Base-by-base conservation (phyloP, 169 alveolate genomes). In the Eimeria necatrix region DNA sequence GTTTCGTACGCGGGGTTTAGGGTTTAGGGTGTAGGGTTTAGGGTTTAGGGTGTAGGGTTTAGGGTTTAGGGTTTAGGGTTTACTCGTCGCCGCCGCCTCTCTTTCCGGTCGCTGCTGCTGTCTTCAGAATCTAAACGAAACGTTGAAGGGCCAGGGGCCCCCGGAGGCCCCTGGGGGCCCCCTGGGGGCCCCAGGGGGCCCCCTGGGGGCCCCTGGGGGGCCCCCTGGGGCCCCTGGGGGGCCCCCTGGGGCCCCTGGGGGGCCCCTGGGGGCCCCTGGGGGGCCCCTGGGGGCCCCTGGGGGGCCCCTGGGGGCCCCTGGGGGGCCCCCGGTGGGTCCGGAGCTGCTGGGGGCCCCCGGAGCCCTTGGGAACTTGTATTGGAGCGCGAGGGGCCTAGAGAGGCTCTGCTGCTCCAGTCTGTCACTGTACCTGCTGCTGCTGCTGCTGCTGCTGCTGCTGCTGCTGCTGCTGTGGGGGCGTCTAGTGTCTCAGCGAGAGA, bases 71-170 rank as follows among this genome's bases (percentile, higher is more conserved):
- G 64, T 56, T 56, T 64, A 14, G 76, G 18, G 76, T n/a, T 64
- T 64, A 64, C 76, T 5, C 32, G 41, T 64, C 20, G 8, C 9
- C 76, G 76, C 26, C 32, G 76, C 76, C 26, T 9, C 41, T 64
- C 76, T 64, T 64, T 10, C 76, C 20, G 76, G 76, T 64, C 76
- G 76, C 76, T 64, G 76, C 76, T n/a, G 76, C 76, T 64, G 41
- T 64, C 76, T 24, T n/a, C 76, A 9, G 76, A 64, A 24, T 64
- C 76, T 8, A 64, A 24, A 8, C 76, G 76, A 64, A 64, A 64
- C 32, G 76, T 64, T 10, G 76, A 64, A 24, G 76, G 76, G 9
- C 76, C 76, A 10, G 14, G 14, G 26, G 26, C 76, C 18, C 76
- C 76, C 76, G 9, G 41, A 20, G 76, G 41, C 76, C 26, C 76